Base-by-base conservation (phyloP, 164 flowering plant genomes). In the Kalanchoe fedtschenkoi region DNA sequence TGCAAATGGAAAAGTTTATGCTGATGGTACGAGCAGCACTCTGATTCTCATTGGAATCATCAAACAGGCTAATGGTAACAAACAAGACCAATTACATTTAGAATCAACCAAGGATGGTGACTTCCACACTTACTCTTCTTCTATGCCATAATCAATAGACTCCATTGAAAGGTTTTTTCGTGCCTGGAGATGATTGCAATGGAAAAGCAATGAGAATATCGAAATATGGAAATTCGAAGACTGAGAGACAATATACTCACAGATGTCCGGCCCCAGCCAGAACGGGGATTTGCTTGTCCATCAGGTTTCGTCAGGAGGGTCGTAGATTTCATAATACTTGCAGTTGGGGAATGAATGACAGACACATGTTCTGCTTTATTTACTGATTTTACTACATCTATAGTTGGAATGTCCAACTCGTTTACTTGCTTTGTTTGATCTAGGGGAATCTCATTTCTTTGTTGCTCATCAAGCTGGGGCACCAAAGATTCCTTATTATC, bases 121-220 rank as follows among this genome's bases (percentile, higher is more conserved):
- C 53, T 19, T 46, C n/a, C 58, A 66, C 61, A 82, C 99, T 81
- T 84, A 95, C 99, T 81, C 89, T 17, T 88, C 96, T 10, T 81
- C 95, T 62, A 43, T 0, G 29, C 67, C 24, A 55, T 39, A 72
- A 53, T 87, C 96, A 66, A 89, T 76, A 47, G 88, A 86, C 63
- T 88, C 97, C 93, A 82, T 80, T 33, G 97, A 84, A 34, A 80
- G 82, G 59, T 87, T 86, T 82, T 81, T 91, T 72, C 65, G 84
- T 59, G 76, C 96, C 99, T 91, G 83, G 47, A 57, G 30, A 4
- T 15, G 68, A 39, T 37, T 39, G 44, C 17, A 44, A 62, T 10
- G 14, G 32, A 24, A 26, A 51, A 17, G 17, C 8, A 10, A 26
- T 26, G 56, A 51, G 15, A 15, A 34, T 19, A 46, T 37, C n/a